phyloP scores from a whole-genome alignment of 106 monocot genomes.

The Acorus calamus region DNA sequence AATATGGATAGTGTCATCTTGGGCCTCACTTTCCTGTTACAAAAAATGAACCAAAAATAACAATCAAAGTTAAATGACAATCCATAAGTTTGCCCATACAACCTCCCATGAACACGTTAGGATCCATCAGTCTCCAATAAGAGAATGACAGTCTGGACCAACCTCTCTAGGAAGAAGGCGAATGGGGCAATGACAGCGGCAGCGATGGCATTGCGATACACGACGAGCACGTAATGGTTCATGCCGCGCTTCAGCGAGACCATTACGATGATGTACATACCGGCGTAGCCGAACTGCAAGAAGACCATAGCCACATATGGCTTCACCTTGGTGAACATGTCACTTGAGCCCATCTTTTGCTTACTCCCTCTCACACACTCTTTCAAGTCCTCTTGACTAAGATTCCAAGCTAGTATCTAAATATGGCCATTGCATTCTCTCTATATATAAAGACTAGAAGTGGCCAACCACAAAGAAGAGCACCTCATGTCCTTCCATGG shows the following conservation, averaged over 20 bases:
- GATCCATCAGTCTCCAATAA: not conserved
- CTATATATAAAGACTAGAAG: too few species aligned
- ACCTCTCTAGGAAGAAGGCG: slow-evolving; percentile 51
- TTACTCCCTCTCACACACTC: too few species aligned
- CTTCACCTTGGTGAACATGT: slow-evolving; percentile 18
- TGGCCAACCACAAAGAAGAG: too few species aligned
- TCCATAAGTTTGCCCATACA: not conserved
- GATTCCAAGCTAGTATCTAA: too few species aligned
- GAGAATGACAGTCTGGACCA: not conserved
- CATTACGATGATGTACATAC: slow-evolving; percentile 29
- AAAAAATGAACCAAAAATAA: not conserved
- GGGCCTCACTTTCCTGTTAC: slow-evolving; percentile 45
- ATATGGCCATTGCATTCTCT: too few species aligned
- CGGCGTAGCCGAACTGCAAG: slow-evolving; percentile 42
- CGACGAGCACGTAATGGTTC: slow-evolving; percentile 56
- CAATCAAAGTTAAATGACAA: not conserved
- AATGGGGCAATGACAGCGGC: slow-evolving; percentile 40
- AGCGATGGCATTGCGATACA: slow-evolving; percentile 47
- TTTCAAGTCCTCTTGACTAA: too few species aligned
- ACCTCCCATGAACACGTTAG: too few species aligned
- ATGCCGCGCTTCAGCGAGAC: slow-evolving; percentile 48
- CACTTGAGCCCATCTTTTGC: slow-evolving; percentile 6
- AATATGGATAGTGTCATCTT: slow-evolving; percentile 50
- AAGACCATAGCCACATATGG: slow-evolving; percentile 43
- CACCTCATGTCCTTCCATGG: too few species aligned